Evolutionary conservation across 345 rosid species (phyloP), one percentile per base, ranked within the genome.

Genomic region (Boechera retrofracta): DNA sequence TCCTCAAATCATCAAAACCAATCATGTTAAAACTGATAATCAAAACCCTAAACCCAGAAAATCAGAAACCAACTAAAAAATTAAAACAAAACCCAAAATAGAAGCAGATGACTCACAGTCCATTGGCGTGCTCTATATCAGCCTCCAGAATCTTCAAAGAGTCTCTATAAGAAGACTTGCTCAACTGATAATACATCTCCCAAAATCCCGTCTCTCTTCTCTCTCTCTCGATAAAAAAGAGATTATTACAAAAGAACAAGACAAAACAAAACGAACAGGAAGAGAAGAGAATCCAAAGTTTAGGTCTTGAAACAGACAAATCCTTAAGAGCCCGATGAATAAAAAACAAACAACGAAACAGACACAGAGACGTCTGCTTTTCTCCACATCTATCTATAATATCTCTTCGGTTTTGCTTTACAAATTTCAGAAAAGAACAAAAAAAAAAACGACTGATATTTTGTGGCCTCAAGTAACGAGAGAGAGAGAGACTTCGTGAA

Each of bases 101-200:
- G 64, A 70, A 71, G 31, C 26, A 15, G 51, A 80, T 26, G 71
- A 86, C 98, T 87, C 66, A 94, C 98, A 94, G 78, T 73, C 87
- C 82, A 85, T 94, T 94, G 16, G 98, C 98, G 81, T 87, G 91
- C 35, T 90, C 92, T 5, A 94, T 85, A 75, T 94, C 98, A 74
- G 93, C 92, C 82, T 94, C 98, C 31, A 94, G 66, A 65, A 83
- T 86, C 68, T 92, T 89, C 71, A 94, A 82, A 21, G 93, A 89
- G 67, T 94, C 98, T 82, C 83, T 87, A 80, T 85, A 87, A 45
- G 89, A 88, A 52, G 87, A 81, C 83, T 82, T 84, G 47, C 83
- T 80, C 82, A 85, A 72, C 80, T 87, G 86, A 72, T 83, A 87
- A 59, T 82, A 80, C 88, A 88, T 70, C 62, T 82, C 52, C 64